phyloP scores from a whole-genome alignment of 148 eudicot genomes.

The Arctostaphylos glauca region DNA sequence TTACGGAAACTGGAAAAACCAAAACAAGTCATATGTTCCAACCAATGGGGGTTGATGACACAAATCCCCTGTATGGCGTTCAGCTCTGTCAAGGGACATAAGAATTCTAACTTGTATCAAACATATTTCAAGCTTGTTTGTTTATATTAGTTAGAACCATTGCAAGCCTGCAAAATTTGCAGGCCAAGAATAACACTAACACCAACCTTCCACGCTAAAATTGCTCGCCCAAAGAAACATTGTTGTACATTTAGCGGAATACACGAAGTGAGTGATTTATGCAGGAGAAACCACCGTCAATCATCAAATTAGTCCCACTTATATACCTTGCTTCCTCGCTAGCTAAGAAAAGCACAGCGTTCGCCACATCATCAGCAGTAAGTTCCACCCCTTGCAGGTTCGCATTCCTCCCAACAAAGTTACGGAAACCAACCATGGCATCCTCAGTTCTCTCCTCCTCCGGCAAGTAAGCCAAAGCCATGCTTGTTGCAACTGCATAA shows the following conservation, averaged over 20 bases:
- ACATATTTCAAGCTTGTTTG: not conserved
- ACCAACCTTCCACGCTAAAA: not conserved
- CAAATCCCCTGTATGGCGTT: not conserved
- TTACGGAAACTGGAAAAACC: not conserved
- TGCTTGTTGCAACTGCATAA: conserved; percentile 64
- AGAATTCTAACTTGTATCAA: not conserved
- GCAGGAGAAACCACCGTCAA: conserved; percentile 83
- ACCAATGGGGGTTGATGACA: not conserved
- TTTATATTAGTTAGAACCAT: not conserved
- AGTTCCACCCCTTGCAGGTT: conserved; percentile 85
- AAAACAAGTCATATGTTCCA: not conserved
- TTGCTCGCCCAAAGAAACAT: not conserved
- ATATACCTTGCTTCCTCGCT: conserved; percentile 87
- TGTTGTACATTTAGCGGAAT: conserved; percentile 42
- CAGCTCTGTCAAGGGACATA: not conserved
- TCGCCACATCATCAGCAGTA: conserved; percentile 72
- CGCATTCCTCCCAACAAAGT: conserved; percentile 53
- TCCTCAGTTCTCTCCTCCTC: conserved; percentile 79
- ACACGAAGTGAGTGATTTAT: conserved; percentile 62
- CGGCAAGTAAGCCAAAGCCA: conserved; percentile 66
- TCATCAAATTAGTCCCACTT: conserved; percentile 83
- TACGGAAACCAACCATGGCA: conserved; percentile 49
- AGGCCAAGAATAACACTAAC: not conserved
- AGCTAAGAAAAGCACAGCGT: conserved; percentile 78
- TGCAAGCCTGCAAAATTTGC: not conserved